Percentiles rank a stretch among this genome's conserved stretches.
phyloP scores from a whole-genome alignment of 345 rosid species.

The Aurinia saxatilis region DNA sequence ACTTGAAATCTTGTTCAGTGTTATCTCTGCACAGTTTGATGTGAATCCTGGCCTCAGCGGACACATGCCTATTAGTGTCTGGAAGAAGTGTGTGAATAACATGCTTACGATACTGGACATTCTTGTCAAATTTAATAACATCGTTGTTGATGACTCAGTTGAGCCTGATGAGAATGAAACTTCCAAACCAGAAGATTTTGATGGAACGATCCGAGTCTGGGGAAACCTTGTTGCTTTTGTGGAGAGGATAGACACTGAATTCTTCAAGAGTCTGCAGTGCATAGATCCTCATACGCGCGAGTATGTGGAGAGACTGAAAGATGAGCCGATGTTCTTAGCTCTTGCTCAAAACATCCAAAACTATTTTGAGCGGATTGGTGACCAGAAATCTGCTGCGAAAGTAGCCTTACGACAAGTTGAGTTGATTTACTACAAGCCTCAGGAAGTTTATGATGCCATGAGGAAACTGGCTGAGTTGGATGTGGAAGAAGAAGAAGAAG shows the following conservation, averaged over 20 bases:
- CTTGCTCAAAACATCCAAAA: constrained; percentile 91
- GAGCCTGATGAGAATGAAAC: constrained; percentile 92
- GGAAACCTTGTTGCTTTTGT: constrained; percentile 87
- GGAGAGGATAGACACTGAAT: constrained; percentile 81
- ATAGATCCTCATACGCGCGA: constrained; percentile 95
- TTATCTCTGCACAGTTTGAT: constrained; percentile 92
- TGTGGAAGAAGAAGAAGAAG: constrained; percentile 36
- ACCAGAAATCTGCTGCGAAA: constrained; percentile 75
- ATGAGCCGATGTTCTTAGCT: constrained; percentile 76
- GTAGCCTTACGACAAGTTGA: constrained; percentile 78
- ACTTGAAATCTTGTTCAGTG: constrained; percentile 83
- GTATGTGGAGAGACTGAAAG: constrained; percentile 78
- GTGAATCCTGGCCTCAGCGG: constrained; percentile 92
- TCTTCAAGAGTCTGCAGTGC: constrained; percentile 92
- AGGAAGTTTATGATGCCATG: constrained; percentile 93
- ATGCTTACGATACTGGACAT: constrained; percentile 76
- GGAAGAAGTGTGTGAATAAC: constrained; percentile 88
- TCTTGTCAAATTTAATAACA: constrained; percentile 61
- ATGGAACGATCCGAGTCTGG: constrained; percentile 74
- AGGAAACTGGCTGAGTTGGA: constrained; percentile 72
- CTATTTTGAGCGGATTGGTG: constrained; percentile 58
- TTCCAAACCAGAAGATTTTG: constrained; percentile 57
- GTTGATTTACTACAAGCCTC: constrained; percentile 85
- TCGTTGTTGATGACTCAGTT: constrained; percentile 65
- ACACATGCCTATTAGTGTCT: constrained; percentile 92